These are phyloP conservation scores for Xylaria sp. DNA, from an alignment of 2,329 filamentous ascomycete genomes.

Conservation along the genomic window DNA sequence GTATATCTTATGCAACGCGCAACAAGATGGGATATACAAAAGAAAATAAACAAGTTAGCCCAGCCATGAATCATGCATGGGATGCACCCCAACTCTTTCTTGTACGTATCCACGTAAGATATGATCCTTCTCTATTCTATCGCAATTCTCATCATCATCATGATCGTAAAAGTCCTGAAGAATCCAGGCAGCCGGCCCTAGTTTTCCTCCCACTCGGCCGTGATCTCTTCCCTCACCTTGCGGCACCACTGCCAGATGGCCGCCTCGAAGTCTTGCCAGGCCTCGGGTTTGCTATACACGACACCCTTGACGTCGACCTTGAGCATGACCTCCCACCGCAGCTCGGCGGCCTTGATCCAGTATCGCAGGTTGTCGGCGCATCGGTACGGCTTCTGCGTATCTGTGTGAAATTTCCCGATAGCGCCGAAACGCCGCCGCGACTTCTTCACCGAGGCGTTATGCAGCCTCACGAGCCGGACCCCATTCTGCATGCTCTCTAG, in stretches of 20 bases:
- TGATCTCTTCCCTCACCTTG: constrained; percentile 84
- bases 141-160: constrained; percentile 36
- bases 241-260: constrained; percentile 86
- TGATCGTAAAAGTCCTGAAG: constrained; percentile 31
- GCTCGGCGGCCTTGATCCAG: constrained; percentile 95
- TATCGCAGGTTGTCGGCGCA: constrained; percentile 92
- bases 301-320: constrained; percentile 87
- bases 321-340: constrained; percentile 89
- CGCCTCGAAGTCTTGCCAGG: constrained; percentile 84
- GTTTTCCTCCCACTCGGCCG: constrained; percentile 65
- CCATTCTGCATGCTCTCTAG: constrained; percentile 80
- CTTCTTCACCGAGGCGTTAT: constrained; percentile 87
- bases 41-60: constrained; percentile 17
- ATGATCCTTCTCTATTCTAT: constrained; percentile 23
- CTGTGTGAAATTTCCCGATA: constrained; percentile 89
- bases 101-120: constrained; percentile 19
- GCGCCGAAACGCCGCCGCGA: constrained; percentile 88
- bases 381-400: constrained; percentile 93
- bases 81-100: constrained; percentile 9
- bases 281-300: constrained; percentile 76
- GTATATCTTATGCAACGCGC: constrained; percentile 30
- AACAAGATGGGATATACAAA: constrained; percentile 32
- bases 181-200: constrained; percentile 25
- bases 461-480: constrained; percentile 81
- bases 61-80: constrained; percentile 10